Conservation (phyloP, 495 filamentous ascomycete genomes). For the Trichoderma gamsii region DNA sequence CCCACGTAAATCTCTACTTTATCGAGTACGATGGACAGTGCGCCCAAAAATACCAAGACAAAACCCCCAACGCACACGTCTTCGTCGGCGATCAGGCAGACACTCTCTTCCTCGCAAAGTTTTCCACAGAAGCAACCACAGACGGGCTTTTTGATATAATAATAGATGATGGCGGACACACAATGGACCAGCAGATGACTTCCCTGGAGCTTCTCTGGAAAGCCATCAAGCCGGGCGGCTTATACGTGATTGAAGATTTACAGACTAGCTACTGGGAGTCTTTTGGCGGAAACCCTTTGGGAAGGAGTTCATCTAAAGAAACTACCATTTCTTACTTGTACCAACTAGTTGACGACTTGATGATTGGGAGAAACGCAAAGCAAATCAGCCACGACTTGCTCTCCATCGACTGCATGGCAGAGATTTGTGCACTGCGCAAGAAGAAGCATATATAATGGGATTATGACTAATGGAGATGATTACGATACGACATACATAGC, state of each 20-base stretch:
- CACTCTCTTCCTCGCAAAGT: neutral
- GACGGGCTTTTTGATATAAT: neutral
- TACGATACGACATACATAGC: neutral
- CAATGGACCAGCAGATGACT: neutral
- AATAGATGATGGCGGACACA: neutral
- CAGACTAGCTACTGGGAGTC: constrained; percentile 8
- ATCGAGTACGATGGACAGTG: neutral
- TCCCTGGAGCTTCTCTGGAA: neutral
- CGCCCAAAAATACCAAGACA: constrained; percentile 9
- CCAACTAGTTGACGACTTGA: constrained; percentile 1
- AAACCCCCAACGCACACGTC: neutral
- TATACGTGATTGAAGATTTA: constrained; percentile 11
- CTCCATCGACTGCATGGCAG: constrained; percentile 8
- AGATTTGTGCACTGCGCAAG: constrained; percentile 6
- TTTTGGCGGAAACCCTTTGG: neutral
- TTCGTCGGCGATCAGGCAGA: constrained; percentile 9
- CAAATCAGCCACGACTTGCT: neutral
- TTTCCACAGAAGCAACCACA: neutral
- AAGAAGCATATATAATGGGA: neutral
- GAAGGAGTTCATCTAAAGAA: neutral
- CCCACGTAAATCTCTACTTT: neutral
- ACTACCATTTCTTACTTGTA: neutral
- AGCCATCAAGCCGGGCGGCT: neutral
- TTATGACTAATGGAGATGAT: neutral
- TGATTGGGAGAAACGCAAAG: neutral